Conservation (phyloP, 768 basidiomycete species). For the Gymnopilus junonius region DNA sequence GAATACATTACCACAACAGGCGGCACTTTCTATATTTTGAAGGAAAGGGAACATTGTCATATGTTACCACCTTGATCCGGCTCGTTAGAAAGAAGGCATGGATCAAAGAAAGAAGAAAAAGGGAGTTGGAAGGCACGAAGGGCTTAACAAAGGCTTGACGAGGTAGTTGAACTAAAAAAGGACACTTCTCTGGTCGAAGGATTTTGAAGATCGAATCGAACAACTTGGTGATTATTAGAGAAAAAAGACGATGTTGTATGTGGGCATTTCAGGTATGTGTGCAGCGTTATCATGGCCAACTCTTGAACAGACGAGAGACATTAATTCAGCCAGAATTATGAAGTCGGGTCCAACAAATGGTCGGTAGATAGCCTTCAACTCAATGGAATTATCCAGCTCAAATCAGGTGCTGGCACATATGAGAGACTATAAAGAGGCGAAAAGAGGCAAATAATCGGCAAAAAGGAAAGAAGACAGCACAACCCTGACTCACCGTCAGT, state of each 20-base stretch:
- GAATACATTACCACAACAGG: not conserved
- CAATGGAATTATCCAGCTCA: not conserved
- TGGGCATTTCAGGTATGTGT: too few species aligned
- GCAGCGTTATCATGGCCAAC: too few species aligned
- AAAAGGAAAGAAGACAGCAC: not conserved
- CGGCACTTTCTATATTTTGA: not conserved
- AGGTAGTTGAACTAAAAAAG: too few species aligned
- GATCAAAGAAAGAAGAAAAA: not conserved
- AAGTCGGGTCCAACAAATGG: too few species aligned
- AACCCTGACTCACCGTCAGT: not conserved
- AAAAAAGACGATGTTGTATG: too few species aligned
- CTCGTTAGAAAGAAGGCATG: not conserved
- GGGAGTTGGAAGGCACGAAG: not conserved
- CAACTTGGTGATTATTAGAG: too few species aligned
- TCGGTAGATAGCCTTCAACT: not conserved
- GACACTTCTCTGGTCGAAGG: too few species aligned
- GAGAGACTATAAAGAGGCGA: not conserved
- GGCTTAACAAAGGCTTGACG: not conserved
- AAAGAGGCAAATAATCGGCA: not conserved
- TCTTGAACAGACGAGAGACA: too few species aligned
- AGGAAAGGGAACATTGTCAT: too few species aligned
- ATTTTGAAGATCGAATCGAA: too few species aligned
- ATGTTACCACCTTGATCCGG: not conserved
- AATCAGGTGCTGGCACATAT: not conserved
- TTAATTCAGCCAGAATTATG: too few species aligned